phyloP scores from a whole-genome alignment of 1,284 basidiomycete species.

The Athelia sp. region DNA sequence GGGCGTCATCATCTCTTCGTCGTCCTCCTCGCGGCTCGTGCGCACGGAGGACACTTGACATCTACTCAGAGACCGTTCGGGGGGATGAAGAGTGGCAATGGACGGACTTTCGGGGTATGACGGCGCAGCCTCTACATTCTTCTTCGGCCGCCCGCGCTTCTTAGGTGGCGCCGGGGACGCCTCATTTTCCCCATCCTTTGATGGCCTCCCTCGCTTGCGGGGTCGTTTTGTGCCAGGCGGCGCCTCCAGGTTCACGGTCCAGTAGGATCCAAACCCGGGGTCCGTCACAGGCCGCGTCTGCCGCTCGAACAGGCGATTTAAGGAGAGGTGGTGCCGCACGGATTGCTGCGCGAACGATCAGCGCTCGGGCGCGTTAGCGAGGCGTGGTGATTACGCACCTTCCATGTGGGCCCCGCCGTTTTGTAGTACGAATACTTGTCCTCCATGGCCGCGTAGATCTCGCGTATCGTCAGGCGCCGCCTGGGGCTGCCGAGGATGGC shows the following conservation, averaged over 20 bases:
- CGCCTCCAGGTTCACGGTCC: slow-evolving; percentile 75
- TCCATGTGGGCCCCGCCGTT: slow-evolving; percentile 75
- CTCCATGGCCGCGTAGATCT: slow-evolving; percentile 81
- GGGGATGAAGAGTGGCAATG: slow-evolving; percentile 3
- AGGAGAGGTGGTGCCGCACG: slow-evolving; percentile 73
- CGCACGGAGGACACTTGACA: slow-evolving; percentile 13
- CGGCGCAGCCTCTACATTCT: slow-evolving; percentile 14
- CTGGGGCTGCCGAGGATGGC: slow-evolving; percentile 72
- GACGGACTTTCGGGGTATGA: slow-evolving; percentile 1
- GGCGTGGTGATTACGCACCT: slow-evolving; percentile 39
- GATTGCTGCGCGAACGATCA: slow-evolving; percentile 60
- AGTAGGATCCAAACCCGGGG: slow-evolving; percentile 79
- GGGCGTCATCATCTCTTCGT: slow-evolving; percentile 25
- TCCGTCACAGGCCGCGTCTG: slow-evolving; percentile 75
- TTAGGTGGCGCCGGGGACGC: slow-evolving; percentile 22
- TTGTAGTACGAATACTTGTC: slow-evolving; percentile 74
- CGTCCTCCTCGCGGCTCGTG: slow-evolving; percentile 13
- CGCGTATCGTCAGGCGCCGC: slow-evolving; percentile 72
- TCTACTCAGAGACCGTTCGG: slow-evolving; percentile 3
- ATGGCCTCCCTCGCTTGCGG: slow-evolving; percentile 67
- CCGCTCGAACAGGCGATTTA: slow-evolving; percentile 74
- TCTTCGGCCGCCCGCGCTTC: slow-evolving; percentile 46
- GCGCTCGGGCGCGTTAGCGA: slow-evolving; percentile 2
- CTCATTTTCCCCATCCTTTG: slow-evolving; percentile 32
- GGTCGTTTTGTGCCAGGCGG: slow-evolving; percentile 79